Base-by-base conservation (phyloP, 1,284 basidiomycete genomes). In the Pholiota adiposa region DNA sequence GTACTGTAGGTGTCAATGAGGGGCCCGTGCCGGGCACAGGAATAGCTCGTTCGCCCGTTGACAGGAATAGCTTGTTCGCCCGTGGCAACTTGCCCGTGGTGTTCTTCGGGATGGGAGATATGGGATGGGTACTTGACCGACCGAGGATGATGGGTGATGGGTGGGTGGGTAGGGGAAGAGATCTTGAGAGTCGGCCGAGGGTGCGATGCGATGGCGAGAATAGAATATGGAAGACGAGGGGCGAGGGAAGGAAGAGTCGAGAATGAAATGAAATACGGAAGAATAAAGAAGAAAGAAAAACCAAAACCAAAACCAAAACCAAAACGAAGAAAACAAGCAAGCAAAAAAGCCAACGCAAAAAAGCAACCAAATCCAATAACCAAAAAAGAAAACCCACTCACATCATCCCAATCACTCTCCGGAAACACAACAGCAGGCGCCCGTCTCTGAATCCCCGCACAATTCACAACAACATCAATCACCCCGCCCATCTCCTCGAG, bases 391-490 rank as follows among this genome's bases (percentile, higher is more conserved):
- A 55, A 46, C 25, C 18, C 49, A 69, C 86, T 70, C 73, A 94
- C 93, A 76, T 95, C 92, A 71, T 96, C 89, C 94, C 94, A 97
- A 73, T 96, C 92, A 50, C 79, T 74, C 73, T 97, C 94, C 38
- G 86, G 79, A 74, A 98, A 98, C 67, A 87, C 83, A 67, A 93
- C 85, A 43, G 88, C 88, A 59, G 92, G 91, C 58, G 90, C 87
- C 74, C 94, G 82, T 69, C 94, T 83, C 75, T 97, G 95, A 68
- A 98, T 97, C 51, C 96, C 96, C 57, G 93, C 96, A 73, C 95
- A 97, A 76, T 98, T 97, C 73, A 98, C 86, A 50, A 98, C 85
- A 66, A 97, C 83, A 73, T 97, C 88, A 65, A 98, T 89, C 57
- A 85, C 77, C 50, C 83, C 85, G 44, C 79, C 83, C 79, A 89